Base-by-base conservation (phyloP, 1,284 basidiomycete species). In the Papiliotrema fonsecae region DNA sequence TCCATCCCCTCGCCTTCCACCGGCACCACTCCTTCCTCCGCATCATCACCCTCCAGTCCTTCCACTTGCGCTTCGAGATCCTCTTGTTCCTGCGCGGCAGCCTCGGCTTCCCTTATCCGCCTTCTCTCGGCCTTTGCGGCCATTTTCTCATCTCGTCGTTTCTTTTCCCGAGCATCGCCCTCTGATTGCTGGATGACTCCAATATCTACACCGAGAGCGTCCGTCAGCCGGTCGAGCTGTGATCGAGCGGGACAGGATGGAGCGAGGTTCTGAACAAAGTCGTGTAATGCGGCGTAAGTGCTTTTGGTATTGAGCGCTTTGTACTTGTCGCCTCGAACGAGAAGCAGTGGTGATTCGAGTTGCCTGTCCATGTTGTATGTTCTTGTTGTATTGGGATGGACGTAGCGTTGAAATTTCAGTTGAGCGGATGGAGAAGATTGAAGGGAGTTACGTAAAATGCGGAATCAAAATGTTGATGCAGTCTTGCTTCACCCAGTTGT, bases 171-270 rank as follows among this genome's bases (percentile, higher is more conserved):
- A 35, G 56, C 40, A 42, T 69, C 61, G 6, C 55, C 61, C 47
- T 70, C 68, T n/a, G 52, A 49, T 13, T 62, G 61, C 5, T 47
- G 56, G 9, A 74, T 67, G 3, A 56, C 49, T 6, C 70, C 70
- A 3, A 59, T 56, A 39, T 70, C 66, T 1, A 74, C 70, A 11
- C 72, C 72, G 14, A 74, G 55, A 3, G 70, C 67, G 51, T 74
- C 72, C 16, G 63, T 58, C 24, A 74, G 57, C 14, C 72, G 57
- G 49, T 72, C 70, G 21, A 74, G 60, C 48, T 74, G 72, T 6
- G 60, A 61, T 13, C 58, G 30, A 0, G 38, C 14, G 5, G 54
- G 51, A n/a, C n/a, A n/a, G n/a, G n/a, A n/a, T n/a, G n/a, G n/a
- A n/a, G n/a, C n/a, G 24, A 67, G 58, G 13, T 52, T 36, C 13